phyloP scores from a whole-genome alignment of 495 filamentous ascomycete species.

The Cetradonia linearis region DNA sequence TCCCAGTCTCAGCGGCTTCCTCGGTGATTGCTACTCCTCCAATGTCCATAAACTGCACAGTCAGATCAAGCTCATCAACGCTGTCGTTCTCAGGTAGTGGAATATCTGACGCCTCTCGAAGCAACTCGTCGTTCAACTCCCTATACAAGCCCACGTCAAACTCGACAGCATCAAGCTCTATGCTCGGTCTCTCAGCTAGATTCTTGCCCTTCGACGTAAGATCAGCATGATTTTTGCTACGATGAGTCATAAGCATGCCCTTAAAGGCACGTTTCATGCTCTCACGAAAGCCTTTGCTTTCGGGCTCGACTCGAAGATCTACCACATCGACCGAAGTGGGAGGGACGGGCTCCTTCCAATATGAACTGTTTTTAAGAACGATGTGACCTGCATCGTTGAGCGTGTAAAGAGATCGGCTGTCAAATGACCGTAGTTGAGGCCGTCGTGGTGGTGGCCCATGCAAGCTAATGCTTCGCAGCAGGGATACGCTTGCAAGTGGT shows the following conservation, averaged over 20 bases:
- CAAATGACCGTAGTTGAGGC: constrained; percentile 9
- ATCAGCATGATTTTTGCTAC: constrained; percentile 1
- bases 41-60: constrained; percentile 32
- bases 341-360: not conserved
- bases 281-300: constrained; percentile 21
- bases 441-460: constrained; percentile 2
- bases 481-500: constrained; percentile 14
- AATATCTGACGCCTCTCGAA: constrained; percentile 14
- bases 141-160: constrained; percentile 22
- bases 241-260: constrained; percentile 17
- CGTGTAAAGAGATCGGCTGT: constrained; percentile 10
- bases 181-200: not conserved
- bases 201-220: constrained; percentile 5
- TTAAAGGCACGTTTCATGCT: constrained; percentile 20
- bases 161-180: constrained; percentile 12
- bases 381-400: constrained; percentile 8
- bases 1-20: constrained; percentile 42
- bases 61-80: constrained; percentile 1
- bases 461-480: constrained; percentile 6
- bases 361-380: constrained; percentile 2
- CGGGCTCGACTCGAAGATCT: constrained; percentile 12
- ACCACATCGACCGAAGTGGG: constrained; percentile 9
- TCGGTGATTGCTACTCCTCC: constrained; percentile 49
- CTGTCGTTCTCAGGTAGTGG: constrained; percentile 18
- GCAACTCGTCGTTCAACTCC: constrained; percentile 19